Base-by-base conservation (phyloP, 1,139 yeast genomes). In the Kurtzmaniella quercitrusa region DNA sequence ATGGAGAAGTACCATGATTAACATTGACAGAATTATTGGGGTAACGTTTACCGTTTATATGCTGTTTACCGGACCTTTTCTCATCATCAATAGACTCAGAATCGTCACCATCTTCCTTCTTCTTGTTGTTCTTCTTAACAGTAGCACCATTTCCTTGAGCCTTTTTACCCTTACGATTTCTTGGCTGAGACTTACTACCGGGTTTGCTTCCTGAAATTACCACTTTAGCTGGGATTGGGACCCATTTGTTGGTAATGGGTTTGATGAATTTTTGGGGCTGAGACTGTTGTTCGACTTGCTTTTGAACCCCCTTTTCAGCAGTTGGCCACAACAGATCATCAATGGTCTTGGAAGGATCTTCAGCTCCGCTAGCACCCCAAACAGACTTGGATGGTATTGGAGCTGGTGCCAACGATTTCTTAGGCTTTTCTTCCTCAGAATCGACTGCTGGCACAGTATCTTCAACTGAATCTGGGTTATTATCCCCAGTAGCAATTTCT, bases 231-330 rank as follows among this genome's bases (percentile, higher is more conserved):
- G 80, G 78, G 59, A 84, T 82, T n/a, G 95, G 95, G 39, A 87
- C 85, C 95, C 95, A 89, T 64, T 88, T 88, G 56, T 85, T 90
- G 52, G 82, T 81, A 50, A 83, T 80, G 33, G 86, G 75, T 51
- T 71, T 78, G 51, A 69, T 66, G 53, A 71, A 70, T 53, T 82
- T 75, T 48, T 76, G 77, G 10, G 53, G 41, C 16, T 48, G 51
- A 25, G 52, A 53, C 10, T n/a, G 31, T 40, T 51, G 46, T 45
- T 55, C 55, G 42, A 47, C 41, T 15, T 34, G 39, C 25, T 36
- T 19, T 16, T n/a, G 21, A 15, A 55, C 62, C 18, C 65, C 60
- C 53, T 66, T 68, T 43, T 69, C 71, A 25, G 85, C 81, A 38
- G 82, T 74, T 40, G 87, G 83, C 85, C 87, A 76, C 57, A 73